These are phyloP conservation scores for Verticillium albo-atrum DNA, from an alignment of 2,329 filamentous ascomycete species.

Conservation along the genomic window DNA sequence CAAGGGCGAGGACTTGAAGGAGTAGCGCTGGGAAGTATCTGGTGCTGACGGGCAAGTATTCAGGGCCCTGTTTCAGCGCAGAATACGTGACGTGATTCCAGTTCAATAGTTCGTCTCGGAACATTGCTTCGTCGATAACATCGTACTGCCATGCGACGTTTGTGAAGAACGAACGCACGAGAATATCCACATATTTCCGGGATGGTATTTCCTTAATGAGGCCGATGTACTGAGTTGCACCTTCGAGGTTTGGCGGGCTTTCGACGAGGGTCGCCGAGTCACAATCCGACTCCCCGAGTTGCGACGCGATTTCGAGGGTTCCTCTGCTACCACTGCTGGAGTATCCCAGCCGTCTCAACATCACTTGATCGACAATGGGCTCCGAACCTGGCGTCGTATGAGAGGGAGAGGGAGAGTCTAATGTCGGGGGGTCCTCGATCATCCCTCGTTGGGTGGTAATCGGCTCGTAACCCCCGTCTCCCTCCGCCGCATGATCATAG, in stretches of 20 bases:
- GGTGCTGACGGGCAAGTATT: background rate
- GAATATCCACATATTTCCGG: slow-evolving; percentile 1
- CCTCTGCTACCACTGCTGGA: background rate
- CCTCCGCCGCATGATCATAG: background rate
- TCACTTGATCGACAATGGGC: background rate
- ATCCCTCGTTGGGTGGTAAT: background rate
- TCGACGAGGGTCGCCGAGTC: background rate
- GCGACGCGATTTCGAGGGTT: background rate
- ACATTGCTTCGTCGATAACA: slow-evolving; percentile 6
- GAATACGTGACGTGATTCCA: slow-evolving; percentile 5
- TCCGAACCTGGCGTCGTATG: background rate
- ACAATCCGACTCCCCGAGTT: background rate
- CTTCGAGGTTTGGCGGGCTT: background rate
- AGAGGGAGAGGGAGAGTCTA: background rate
- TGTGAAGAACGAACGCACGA: slow-evolving; percentile 5
- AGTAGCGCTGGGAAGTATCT: slow-evolving; percentile 7
- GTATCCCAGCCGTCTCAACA: background rate
- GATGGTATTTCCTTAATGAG: slow-evolving; percentile 5
- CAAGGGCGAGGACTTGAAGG: slow-evolving; percentile 5
- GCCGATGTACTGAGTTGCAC: slow-evolving; percentile 1
- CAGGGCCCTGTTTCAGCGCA: slow-evolving; percentile 2
- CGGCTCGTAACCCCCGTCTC: background rate
- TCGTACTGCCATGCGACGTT: slow-evolving; percentile 9
- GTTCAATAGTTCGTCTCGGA: slow-evolving; percentile 1
- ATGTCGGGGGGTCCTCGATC: background rate